Evolutionary conservation across 1,284 basidiomycete species (phyloP), one percentile per base, ranked within the genome.

Genomic region (Ustilago sp.): DNA sequence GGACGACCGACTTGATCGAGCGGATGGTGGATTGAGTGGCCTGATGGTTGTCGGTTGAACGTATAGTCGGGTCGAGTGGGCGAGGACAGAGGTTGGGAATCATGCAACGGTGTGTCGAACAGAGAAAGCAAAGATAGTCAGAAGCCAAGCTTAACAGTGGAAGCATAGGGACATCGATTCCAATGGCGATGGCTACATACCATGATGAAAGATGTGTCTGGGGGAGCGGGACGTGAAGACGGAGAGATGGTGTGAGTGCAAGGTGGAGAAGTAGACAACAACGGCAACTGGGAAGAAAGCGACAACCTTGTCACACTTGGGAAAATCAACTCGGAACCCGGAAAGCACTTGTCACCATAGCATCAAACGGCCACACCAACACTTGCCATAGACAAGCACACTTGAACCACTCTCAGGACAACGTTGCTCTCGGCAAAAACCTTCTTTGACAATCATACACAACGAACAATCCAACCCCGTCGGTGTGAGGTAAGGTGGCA

Each of bases 1-100:
- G 96, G 79, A 94, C 88, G 80, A 98, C 88, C 62, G 95, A 90
- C 89, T 91, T 94, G 90, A 98, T 98, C 81, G 91, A 93, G n/a
- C 82, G 83, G 62, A 85, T 85, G 51, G 84, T 83, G 55, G 84
- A 85, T 51, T 79, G 72, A 31, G 66, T 75, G 31, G 71, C 71
- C 72, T 78, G 48, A 39, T 28, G 23, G 23, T 28, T 28, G 23
- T 28, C 23, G 23, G 3, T 19, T 15, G 4, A 28, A 31, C 31
- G 43, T 48, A 53, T 13, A 32, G 12, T 12, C 28, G 36, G n/a
- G n/a, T n/a, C 17, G 50, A 12, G 36, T n/a, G 41, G 23, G 32
- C 32, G 55, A 43, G 36, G 53, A 31, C 38, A 17, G 23, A 52
- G 51, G 9, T 15, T 28, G 2, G 2, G 31, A 56, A 31, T 8